phyloP scores from a whole-genome alignment of 1,284 basidiomycete genomes.

The Pyrrhoderma noxium region DNA sequence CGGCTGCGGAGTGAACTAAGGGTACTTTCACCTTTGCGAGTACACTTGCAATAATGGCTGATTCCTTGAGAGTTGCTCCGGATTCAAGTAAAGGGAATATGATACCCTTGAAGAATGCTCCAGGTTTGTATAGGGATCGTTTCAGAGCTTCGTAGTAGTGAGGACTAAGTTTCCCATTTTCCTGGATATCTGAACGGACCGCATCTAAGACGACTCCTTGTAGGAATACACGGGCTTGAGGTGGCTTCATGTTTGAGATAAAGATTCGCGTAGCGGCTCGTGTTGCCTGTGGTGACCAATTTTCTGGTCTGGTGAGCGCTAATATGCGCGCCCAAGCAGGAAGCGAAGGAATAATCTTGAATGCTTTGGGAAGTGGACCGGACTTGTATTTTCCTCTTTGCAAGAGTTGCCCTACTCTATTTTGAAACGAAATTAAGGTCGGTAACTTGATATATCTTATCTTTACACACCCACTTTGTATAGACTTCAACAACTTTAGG shows the following conservation, averaged over 20 bases:
- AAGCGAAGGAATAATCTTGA: conserved; percentile 97
- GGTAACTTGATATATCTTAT: neutral
- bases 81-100: conserved; percentile 91
- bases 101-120: conserved; percentile 98
- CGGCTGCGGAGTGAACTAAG: conserved; percentile 93
- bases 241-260: conserved; percentile 94
- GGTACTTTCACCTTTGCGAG: conserved; percentile 90
- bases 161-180: conserved; percentile 83
- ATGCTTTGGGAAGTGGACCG: conserved; percentile 91
- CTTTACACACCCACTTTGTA: conserved; percentile 62
- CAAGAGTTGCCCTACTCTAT: conserved; percentile 80
- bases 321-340: conserved; percentile 96
- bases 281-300: conserved; percentile 95
- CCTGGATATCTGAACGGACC: conserved; percentile 83
- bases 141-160: conserved; percentile 94
- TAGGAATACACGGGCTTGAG: conserved; percentile 91
- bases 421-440: conserved; percentile 1
- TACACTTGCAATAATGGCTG: conserved; percentile 90
- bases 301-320: conserved; percentile 86
- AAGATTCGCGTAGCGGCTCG: conserved; percentile 94
- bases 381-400: conserved; percentile 78
- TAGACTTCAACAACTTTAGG: conserved; percentile 97
- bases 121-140: conserved; percentile 92
- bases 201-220: conserved; percentile 90
- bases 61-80: conserved; percentile 91